phyloP scores from a whole-genome alignment of 495 filamentous ascomycete genomes.

The Tuber aestivum region DNA sequence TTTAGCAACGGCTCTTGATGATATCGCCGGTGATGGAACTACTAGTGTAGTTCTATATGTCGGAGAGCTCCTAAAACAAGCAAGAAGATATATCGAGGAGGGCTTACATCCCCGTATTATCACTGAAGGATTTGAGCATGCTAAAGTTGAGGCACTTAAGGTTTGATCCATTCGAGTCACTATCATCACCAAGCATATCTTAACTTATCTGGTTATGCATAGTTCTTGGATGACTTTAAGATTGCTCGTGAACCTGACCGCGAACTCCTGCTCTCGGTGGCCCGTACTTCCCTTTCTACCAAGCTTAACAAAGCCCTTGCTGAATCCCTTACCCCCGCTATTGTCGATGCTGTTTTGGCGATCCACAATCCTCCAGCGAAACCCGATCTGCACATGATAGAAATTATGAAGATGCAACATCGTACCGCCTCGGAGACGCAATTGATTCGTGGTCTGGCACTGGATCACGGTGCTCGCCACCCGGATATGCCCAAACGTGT shows the following conservation, averaged over 20 bases:
- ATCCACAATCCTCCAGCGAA: slow-evolving; percentile 87
- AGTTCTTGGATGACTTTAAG: slow-evolving; percentile 97
- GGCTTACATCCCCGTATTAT: slow-evolving; percentile 93
- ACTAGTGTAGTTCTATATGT: slow-evolving; percentile 94
- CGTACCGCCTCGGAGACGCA: slow-evolving; percentile 92
- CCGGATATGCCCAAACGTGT: slow-evolving; percentile 97
- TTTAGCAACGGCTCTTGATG: slow-evolving; percentile 86
- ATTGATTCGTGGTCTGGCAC: slow-evolving; percentile 82
- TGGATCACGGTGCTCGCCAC: slow-evolving; percentile 94
- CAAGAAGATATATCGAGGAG: slow-evolving; percentile 86
- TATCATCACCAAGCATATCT: neutral
- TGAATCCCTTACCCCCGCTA: slow-evolving; percentile 81
- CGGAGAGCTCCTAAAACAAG: slow-evolving; percentile 95
- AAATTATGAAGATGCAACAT: slow-evolving; percentile 99
- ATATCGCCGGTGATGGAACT: slow-evolving; percentile 96
- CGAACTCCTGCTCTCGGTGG: slow-evolving; percentile 88
- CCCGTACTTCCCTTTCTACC: slow-evolving; percentile 87
- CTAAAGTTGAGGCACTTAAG: slow-evolving; percentile 87
- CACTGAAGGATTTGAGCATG: slow-evolving; percentile 95
- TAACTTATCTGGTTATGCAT: slow-evolving; percentile 29
- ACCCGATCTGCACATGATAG: slow-evolving; percentile 97
- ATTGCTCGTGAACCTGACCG: slow-evolving; percentile 77
- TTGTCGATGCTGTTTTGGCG: slow-evolving; percentile 90
- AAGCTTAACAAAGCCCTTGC: slow-evolving; percentile 86
- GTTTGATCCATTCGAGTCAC: slow-evolving; percentile 45